Evolutionary conservation across 1,284 basidiomycete species (phyloP).

Genomic region (Earliella scabrosa): DNA sequence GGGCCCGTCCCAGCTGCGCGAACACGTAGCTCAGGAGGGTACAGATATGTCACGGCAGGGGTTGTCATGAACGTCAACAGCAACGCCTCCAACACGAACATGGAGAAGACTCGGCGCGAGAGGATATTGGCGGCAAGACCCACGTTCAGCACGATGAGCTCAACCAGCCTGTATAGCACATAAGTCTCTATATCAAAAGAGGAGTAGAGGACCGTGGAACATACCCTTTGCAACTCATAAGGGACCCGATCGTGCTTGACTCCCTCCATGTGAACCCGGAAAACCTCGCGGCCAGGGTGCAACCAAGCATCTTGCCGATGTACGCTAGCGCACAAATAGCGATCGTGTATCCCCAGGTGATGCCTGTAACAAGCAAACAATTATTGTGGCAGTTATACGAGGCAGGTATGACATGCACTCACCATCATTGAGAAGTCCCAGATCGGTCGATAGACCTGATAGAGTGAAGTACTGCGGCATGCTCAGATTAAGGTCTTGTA

Average conservation of each 20-base stretch:
- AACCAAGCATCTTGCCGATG: conserved; percentile 62
- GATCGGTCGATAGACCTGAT: conserved; percentile 69
- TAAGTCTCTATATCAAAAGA: background rate
- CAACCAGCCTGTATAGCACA: conserved; percentile 42
- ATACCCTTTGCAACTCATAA: conserved; percentile 79
- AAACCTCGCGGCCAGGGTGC: conserved; percentile 53
- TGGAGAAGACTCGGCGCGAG: conserved; percentile 68
- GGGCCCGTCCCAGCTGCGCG: conserved; percentile 49
- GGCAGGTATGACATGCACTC: background rate
- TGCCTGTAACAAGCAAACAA: conserved; percentile 34
- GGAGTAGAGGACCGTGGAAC: conserved; percentile 19
- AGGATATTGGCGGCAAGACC: conserved; percentile 75
- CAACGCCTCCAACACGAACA: conserved; percentile 93
- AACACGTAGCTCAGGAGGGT: conserved; percentile 68
- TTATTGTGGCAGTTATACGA: background rate
- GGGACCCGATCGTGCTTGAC: conserved; percentile 64
- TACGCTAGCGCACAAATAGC: conserved; percentile 56
- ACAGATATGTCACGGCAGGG: conserved; percentile 78
- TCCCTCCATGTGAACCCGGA: conserved; percentile 64
- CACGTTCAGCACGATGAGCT: conserved; percentile 75
- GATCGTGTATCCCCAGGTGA: conserved; percentile 69
- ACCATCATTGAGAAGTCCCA: conserved; percentile 60
- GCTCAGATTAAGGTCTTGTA: background rate
- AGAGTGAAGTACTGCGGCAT: conserved; percentile 58
- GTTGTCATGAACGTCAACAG: conserved; percentile 90